Conservation (phyloP, 2,329 filamentous ascomycete species). For the Epichloe aotearoae region DNA sequence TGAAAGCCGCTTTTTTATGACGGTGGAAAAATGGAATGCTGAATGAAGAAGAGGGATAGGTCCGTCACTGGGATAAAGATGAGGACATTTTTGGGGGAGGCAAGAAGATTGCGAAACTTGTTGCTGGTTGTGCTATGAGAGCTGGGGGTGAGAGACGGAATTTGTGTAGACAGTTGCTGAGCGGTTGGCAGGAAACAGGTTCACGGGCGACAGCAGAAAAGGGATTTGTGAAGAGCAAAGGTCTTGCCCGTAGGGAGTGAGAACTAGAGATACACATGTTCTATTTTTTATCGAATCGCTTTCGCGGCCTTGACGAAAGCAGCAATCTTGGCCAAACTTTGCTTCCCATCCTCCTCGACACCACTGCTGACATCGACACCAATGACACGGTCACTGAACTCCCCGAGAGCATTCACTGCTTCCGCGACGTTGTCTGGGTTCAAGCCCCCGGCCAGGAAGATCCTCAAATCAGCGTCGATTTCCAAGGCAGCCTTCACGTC, state of each 20-base stretch:
- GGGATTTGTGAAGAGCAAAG: background rate
- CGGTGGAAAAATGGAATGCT: too few species aligned
- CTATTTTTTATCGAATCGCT: conserved; percentile 29
- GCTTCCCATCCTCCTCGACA: conserved; percentile 71
- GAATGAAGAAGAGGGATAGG: background rate
- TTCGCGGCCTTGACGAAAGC: conserved; percentile 70
- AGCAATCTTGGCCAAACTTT: conserved; percentile 68
- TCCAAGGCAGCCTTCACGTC: conserved; percentile 54
- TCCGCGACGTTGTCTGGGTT: conserved; percentile 64
- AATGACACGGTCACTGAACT: conserved; percentile 48
- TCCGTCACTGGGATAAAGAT: background rate
- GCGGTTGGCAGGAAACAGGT: background rate
- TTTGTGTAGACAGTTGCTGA: background rate
- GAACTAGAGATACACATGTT: background rate
- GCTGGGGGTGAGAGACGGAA: background rate
- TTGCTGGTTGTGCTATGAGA: background rate
- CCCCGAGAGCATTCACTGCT: conserved; percentile 49
- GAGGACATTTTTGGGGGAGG: background rate
- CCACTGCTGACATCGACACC: conserved; percentile 92
- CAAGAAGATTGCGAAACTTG: background rate
- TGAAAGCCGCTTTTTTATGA: background rate
- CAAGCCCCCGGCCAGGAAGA: conserved; percentile 78
- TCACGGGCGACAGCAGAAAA: background rate
- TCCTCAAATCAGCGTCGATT: conserved; percentile 54
- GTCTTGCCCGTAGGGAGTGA: too few species aligned